Evolutionary conservation across 129 eudicot species (phyloP).

Genomic region (Calendula officinalis): DNA sequence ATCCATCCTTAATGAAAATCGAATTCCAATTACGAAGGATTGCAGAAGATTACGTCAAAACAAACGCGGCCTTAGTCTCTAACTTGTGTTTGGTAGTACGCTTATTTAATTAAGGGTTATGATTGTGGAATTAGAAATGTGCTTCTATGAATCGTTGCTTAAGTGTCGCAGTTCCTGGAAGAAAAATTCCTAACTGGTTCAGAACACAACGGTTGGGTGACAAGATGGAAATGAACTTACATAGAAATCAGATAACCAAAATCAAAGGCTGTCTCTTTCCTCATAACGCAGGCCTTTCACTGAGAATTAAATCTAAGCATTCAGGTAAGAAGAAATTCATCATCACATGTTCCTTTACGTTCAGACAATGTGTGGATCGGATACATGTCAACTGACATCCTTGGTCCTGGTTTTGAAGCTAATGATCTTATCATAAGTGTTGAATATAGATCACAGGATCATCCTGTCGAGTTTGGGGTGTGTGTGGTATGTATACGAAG

Average conservation of each 20-base stretch:
- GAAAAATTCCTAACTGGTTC: constrained; percentile 1
- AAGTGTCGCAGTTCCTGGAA: constrained; percentile 6
- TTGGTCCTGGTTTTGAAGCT: neutral
- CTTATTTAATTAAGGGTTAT: neutral
- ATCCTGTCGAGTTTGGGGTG: neutral
- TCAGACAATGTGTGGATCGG: constrained; percentile 1
- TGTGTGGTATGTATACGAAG: constrained; percentile 2
- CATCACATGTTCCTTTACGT: neutral
- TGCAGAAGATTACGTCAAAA: too few species aligned
- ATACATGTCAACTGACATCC: neutral
- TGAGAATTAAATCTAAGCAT: neutral
- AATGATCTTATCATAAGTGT: neutral
- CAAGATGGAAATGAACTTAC: neutral
- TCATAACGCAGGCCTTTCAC: neutral
- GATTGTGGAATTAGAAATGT: neutral
- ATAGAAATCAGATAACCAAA: neutral
- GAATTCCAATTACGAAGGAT: too few species aligned
- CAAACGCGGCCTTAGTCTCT: too few species aligned
- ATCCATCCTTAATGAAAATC: too few species aligned
- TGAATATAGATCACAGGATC: neutral
- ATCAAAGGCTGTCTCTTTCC: neutral
- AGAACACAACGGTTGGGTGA: neutral
- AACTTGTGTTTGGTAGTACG: too few species aligned
- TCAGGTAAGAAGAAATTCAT: neutral
- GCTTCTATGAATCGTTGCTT: constrained; percentile 1